These are phyloP conservation scores for Talaromyces borbonicus DNA, from an alignment of 495 filamentous ascomycete genomes.

Conservation along the genomic window DNA sequence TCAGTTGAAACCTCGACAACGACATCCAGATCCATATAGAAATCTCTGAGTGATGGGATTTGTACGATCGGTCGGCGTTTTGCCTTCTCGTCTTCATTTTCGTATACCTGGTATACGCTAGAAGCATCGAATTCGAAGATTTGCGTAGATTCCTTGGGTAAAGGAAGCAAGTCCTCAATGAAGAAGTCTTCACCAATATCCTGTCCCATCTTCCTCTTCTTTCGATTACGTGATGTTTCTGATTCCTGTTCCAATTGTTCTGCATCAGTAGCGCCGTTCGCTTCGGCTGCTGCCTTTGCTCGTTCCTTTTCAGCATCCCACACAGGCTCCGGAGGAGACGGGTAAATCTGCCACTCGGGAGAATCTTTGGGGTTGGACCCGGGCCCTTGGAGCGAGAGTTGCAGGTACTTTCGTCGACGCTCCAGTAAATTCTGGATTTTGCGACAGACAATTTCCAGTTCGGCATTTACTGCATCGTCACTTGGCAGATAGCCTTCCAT, in stretches of 20 bases:
- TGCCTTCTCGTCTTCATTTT: conserved; percentile 46
- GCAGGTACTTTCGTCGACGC: conserved; percentile 80
- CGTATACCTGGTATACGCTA: conserved; percentile 85
- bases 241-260: conserved; percentile 8
- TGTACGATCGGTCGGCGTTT: conserved; percentile 57
- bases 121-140: conserved; percentile 72
- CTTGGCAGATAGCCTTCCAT: conserved; percentile 39
- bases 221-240: conserved; percentile 20
- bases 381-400: conserved; percentile 70
- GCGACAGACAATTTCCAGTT: conserved; percentile 73
- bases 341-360: conserved; percentile 79
- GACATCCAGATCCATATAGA: conserved; percentile 88
- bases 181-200: conserved; percentile 89
- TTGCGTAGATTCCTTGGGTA: conserved; percentile 54
- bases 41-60: conserved; percentile 84
- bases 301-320: conserved; percentile 67
- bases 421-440: conserved; percentile 79
- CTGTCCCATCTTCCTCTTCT: conserved; percentile 75
- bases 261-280: background rate
- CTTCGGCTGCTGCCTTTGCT: conserved; percentile 9
- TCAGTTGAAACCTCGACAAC: conserved; percentile 80
- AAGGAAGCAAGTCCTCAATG: conserved; percentile 60
- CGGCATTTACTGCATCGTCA: conserved; percentile 64
- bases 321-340: conserved; percentile 76
- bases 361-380: conserved; percentile 81